phyloP scores from a whole-genome alignment of 108 stramenopile species.

The Stephanodiscus triporus region DNA sequence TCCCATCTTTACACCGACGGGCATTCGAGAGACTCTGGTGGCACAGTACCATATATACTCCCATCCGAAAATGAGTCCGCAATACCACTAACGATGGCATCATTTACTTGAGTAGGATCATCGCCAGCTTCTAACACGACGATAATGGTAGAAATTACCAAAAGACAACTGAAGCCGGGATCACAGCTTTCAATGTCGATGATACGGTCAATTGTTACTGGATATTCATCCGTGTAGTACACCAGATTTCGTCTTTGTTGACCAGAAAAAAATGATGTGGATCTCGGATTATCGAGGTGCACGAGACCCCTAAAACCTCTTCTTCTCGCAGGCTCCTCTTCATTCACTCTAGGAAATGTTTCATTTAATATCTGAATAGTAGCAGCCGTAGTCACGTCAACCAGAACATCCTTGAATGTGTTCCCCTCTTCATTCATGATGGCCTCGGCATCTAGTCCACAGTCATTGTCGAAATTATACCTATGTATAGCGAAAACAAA shows the following conservation, averaged over 20 bases:
- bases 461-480: constrained; percentile 42
- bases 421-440: constrained; percentile 56
- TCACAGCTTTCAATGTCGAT: constrained; percentile 46
- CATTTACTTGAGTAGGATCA: constrained; percentile 37
- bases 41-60: constrained; percentile 52
- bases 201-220: constrained; percentile 47
- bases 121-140: constrained; percentile 61
- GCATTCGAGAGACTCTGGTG: constrained; percentile 42
- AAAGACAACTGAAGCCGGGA: constrained; percentile 33
- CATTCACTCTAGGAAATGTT: constrained; percentile 46
- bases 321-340: neutral
- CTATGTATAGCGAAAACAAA: constrained; percentile 10
- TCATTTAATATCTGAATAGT: constrained; percentile 55
- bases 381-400: constrained; percentile 48
- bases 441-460: constrained; percentile 49
- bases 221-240: constrained; percentile 48
- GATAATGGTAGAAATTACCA: constrained; percentile 45
- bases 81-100: constrained; percentile 48
- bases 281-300: constrained; percentile 1
- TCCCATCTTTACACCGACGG: constrained; percentile 4
- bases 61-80: constrained; percentile 43
- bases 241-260: constrained; percentile 40
- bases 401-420: constrained; percentile 57
- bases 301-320: constrained; percentile 13
- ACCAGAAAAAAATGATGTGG: neutral